Evolutionary conservation across 2,329 filamentous ascomycete species (phyloP).

Genomic region (Colletotrichum limetticola): DNA sequence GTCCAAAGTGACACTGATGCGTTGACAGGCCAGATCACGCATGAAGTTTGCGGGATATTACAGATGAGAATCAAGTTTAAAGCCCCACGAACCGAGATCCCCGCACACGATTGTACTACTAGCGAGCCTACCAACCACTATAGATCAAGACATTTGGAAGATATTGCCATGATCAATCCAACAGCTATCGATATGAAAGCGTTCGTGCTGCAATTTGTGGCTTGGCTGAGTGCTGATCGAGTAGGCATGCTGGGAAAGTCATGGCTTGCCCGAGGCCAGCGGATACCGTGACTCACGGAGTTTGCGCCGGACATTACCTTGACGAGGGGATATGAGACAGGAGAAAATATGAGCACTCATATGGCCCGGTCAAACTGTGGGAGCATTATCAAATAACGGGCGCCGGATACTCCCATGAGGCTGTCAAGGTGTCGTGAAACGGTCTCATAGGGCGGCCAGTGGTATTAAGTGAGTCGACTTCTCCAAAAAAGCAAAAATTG

Average conservation of each 20-base stretch:
- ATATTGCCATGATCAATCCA: conserved; percentile 25
- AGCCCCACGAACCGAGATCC: conserved; percentile 21
- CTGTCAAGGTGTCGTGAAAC: not conserved
- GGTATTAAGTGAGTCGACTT: conserved; percentile 1
- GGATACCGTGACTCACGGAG: not conserved
- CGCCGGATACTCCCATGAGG: not conserved
- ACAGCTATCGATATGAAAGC: not conserved
- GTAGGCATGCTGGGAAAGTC: not conserved
- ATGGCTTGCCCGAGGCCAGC: conserved; percentile 19
- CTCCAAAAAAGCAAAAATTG: conserved; percentile 4
- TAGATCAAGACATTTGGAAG: conserved; percentile 41
- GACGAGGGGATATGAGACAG: conserved; percentile 1
- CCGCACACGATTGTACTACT: conserved; percentile 35
- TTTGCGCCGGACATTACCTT: conserved; percentile 4
- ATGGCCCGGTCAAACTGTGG: not conserved
- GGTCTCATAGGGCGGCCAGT: conserved; percentile 25
- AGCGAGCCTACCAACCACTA: conserved; percentile 37
- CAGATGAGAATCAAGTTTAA: conserved; percentile 21
- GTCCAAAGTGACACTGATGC: conserved; percentile 15
- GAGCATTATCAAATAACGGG: not conserved
- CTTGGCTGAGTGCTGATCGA: conserved; percentile 35
- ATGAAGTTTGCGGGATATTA: conserved; percentile 19
- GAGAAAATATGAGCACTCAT: not conserved
- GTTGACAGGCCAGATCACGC: conserved; percentile 18
- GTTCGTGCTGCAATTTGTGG: conserved; percentile 23